Evolutionary conservation across 1,284 basidiomycete species (phyloP).

Genomic region (Ceratobasidium sp.): DNA sequence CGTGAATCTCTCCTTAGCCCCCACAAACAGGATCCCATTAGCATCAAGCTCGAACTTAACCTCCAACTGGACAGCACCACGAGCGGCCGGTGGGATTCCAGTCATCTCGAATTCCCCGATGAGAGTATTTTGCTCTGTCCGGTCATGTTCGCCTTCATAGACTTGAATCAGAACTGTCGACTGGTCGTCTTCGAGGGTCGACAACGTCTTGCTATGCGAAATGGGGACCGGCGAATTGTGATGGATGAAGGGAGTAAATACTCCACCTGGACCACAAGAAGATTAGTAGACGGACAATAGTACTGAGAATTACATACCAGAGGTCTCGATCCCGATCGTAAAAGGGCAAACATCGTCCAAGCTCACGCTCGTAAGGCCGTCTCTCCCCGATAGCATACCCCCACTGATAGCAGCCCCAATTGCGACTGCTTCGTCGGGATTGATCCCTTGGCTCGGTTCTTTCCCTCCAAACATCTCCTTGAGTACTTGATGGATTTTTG

Average conservation of each 20-base stretch:
- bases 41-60: constrained; percentile 99
- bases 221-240: no score
- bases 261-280: no score
- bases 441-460: constrained; percentile 92
- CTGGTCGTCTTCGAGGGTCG: no score
- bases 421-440: constrained; percentile 93
- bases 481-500: constrained; percentile 66
- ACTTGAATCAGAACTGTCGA: constrained; percentile 99
- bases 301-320: no score
- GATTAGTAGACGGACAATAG: no score
- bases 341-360: no score
- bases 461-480: constrained; percentile 67
- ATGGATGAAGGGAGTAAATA: no score
- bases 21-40: constrained; percentile 95
- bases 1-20: no score
- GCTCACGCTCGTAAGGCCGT: no score
- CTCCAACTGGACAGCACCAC: constrained; percentile 97
- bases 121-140: constrained; percentile 99
- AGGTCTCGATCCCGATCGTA: no score
- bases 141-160: constrained; percentile 98
- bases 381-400: constrained; percentile 95
- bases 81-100: constrained; percentile 96
- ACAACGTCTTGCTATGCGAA: no score
- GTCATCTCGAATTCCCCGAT: constrained; percentile 99
- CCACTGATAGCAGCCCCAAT: constrained; percentile 98